Conservation (phyloP, 805 yeast genomes). For the Priceomyces carsonii region DNA sequence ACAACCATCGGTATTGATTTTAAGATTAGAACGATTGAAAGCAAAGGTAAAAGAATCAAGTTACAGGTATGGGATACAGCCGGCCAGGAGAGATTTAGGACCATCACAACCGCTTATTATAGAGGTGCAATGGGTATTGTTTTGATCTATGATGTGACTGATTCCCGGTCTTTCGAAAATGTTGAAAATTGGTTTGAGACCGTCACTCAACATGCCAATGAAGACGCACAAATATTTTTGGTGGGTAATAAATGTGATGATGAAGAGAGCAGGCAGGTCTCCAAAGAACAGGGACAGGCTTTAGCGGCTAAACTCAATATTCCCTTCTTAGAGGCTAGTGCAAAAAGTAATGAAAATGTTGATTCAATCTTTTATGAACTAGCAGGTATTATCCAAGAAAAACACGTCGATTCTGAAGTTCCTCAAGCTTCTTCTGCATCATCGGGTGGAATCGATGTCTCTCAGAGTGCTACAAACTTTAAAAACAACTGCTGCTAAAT, state of each 20-base stretch:
- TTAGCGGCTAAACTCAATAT: slow-evolving; percentile 84
- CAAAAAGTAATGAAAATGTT: slow-evolving; percentile 90
- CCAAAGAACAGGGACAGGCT: slow-evolving; percentile 86
- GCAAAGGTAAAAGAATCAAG: slow-evolving; percentile 90
- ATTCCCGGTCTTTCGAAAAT: slow-evolving; percentile 88
- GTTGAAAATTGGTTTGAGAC: slow-evolving; percentile 95
- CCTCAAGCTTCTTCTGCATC: slow-evolving; percentile 24
- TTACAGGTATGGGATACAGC: slow-evolving; percentile 98
- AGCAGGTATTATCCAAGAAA: slow-evolving; percentile 84
- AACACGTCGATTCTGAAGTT: slow-evolving; percentile 50
- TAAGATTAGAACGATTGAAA: slow-evolving; percentile 93
- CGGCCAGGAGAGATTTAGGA: slow-evolving; percentile 94
- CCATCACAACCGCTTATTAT: slow-evolving; percentile 90
- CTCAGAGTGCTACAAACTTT: slow-evolving; percentile 25
- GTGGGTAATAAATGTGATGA: slow-evolving; percentile 98
- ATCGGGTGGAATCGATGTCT: slow-evolving; percentile 39
- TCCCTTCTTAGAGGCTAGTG: slow-evolving; percentile 94
- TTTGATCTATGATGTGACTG: slow-evolving; percentile 81
- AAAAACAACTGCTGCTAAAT: slow-evolving; percentile 43
- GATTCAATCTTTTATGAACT: slow-evolving; percentile 88
- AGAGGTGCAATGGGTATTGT: slow-evolving; percentile 90
- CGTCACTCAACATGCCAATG: slow-evolving; percentile 94
- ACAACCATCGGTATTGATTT: slow-evolving; percentile 98
- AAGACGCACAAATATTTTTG: slow-evolving; percentile 88
- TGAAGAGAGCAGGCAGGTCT: slow-evolving; percentile 80